These are phyloP conservation scores for Withania somnifera DNA, from an alignment of 305 asterid species.

Conservation along the genomic window DNA sequence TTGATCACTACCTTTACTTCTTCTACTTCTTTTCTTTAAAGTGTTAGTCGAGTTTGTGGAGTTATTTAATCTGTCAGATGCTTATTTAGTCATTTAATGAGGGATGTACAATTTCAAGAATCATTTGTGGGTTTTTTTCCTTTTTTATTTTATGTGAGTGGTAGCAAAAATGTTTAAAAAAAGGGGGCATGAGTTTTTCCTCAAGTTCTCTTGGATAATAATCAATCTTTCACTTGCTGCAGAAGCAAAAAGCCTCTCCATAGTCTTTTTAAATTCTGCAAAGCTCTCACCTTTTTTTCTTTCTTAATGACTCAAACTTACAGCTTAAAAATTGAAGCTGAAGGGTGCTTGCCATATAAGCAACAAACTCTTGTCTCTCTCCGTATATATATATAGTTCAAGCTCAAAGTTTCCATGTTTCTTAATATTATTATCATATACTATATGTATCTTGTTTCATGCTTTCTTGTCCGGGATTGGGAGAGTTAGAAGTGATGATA, in stretches of 20 bases:
- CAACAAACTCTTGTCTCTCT: no score
- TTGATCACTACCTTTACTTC: not conserved
- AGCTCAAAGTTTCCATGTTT: not conserved
- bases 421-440: not conserved
- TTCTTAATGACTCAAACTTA: not conserved
- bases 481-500: not conserved
- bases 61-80: constrained; percentile 5
- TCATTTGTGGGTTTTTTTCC: constrained; percentile 20
- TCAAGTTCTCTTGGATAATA: constrained; percentile 25
- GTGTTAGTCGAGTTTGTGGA: constrained; percentile 1
- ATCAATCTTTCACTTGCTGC: constrained; percentile 32
- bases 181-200: not conserved
- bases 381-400: no score
- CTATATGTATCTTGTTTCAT: not conserved
- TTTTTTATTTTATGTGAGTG: not conserved
- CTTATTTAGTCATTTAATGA: constrained; percentile 14
- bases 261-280: no score
- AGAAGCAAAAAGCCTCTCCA: constrained; percentile 17
- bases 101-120: constrained; percentile 47
- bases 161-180: not conserved
- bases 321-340: no score
- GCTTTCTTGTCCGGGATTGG: not conserved
- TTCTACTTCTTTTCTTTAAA: constrained; percentile 7
- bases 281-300: no score
- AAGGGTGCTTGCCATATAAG: no score